phyloP scores from a whole-genome alignment of 1,139 yeast species.

The Geotrichum carabidarum region DNA sequence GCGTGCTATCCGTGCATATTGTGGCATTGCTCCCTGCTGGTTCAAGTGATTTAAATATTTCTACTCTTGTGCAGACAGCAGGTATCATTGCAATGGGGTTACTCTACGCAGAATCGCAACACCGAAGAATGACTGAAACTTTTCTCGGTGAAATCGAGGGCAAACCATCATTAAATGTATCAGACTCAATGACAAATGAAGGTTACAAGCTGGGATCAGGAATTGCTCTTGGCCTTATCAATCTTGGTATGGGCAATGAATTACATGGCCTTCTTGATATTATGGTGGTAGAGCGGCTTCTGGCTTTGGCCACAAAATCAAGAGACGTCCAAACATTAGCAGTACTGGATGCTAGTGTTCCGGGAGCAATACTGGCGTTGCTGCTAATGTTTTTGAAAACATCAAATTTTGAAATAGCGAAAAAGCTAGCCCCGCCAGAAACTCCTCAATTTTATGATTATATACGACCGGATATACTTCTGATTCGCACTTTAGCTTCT shows the following conservation, averaged over 20 bases:
- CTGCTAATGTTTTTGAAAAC: constrained; percentile 70
- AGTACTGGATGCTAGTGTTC: constrained; percentile 66
- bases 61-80: constrained; percentile 80
- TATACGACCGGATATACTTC: constrained; percentile 71
- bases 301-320: constrained; percentile 56
- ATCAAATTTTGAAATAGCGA: constrained; percentile 55
- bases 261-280: constrained; percentile 62
- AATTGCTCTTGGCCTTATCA: constrained; percentile 79
- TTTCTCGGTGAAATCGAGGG: constrained; percentile 41
- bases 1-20: constrained; percentile 88
- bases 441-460: constrained; percentile 62
- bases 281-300: constrained; percentile 60
- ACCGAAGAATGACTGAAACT: constrained; percentile 82
- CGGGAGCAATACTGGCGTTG: constrained; percentile 78
- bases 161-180: constrained; percentile 10
- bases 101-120: constrained; percentile 70
- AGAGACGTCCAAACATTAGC: constrained; percentile 65
- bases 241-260: constrained; percentile 70
- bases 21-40: constrained; percentile 88
- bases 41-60: constrained; percentile 82
- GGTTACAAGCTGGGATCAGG: constrained; percentile 89
- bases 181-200: constrained; percentile 44
- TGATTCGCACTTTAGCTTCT: constrained; percentile 62
- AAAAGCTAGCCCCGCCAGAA: constrained; percentile 58
- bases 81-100: constrained; percentile 89